Conservation (phyloP, 108 stramenopile species). For the Nitzschia putrida region DNA sequence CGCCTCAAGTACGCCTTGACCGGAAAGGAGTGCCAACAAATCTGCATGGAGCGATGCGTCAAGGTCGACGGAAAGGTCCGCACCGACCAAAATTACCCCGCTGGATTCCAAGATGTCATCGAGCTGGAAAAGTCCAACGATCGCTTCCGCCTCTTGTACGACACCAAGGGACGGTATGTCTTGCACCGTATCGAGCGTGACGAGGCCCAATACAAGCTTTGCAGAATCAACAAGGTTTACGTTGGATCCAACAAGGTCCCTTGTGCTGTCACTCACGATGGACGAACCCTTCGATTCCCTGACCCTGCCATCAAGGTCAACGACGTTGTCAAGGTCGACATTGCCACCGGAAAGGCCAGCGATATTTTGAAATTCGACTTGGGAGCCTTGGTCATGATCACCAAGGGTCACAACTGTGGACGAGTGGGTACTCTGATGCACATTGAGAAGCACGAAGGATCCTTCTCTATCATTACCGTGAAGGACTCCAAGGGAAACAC, state of each 20-base stretch:
- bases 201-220: conserved; percentile 97
- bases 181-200: conserved; percentile 92
- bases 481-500: conserved; percentile 96
- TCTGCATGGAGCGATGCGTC: conserved; percentile 99
- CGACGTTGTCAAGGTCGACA: conserved; percentile 97
- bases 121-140: conserved; percentile 94
- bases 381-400: conserved; percentile 96
- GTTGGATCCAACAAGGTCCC: conserved; percentile 95
- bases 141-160: conserved; percentile 96
- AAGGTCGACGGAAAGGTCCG: conserved; percentile 99
- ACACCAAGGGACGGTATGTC: conserved; percentile 98
- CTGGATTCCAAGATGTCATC: conserved; percentile 99
- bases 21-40: conserved; percentile 95
- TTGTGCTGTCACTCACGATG: conserved; percentile 98
- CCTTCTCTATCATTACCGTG: conserved; percentile 97
- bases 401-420: conserved; percentile 95
- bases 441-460: conserved; percentile 98
- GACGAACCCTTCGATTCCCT: conserved; percentile 98
- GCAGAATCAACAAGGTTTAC: conserved; percentile 93
- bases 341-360: conserved; percentile 93
- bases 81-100: conserved; percentile 98
- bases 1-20: conserved; percentile 99
- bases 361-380: conserved; percentile 96
- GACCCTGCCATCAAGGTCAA: conserved; percentile 98
- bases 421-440: conserved; percentile 95